Percentiles rank a stretch among this genome's conserved stretches.
Evolutionary conservation across 148 eudicot species (phyloP).

Genomic region (Oxyria digyna): DNA sequence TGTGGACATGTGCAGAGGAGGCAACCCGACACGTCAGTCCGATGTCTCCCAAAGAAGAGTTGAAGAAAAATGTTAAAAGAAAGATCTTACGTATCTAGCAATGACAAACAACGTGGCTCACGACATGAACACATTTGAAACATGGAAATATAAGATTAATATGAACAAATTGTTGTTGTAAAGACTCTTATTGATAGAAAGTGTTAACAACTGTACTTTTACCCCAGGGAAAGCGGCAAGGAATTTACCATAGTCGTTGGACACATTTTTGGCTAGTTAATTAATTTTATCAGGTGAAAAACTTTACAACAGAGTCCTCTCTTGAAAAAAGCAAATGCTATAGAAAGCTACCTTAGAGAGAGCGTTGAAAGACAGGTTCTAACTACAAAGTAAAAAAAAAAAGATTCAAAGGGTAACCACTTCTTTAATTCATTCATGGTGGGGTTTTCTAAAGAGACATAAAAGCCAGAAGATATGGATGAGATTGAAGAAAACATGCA

Average conservation of each 20-base stretch:
- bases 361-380: conserved; percentile 8
- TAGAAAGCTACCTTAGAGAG: conserved; percentile 5
- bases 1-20: too few relatives aligned
- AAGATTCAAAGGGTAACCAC: conserved; percentile 12
- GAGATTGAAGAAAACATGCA: conserved; percentile 18
- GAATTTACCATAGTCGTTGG: conserved; percentile 3
- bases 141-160: too few relatives aligned
- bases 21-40: too few relatives aligned
- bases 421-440: conserved; percentile 14
- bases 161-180: too few relatives aligned
- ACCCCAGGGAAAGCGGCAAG: too few relatives aligned
- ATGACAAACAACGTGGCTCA: too few relatives aligned
- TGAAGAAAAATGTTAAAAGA: too few relatives aligned
- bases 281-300: not conserved
- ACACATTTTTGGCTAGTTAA: conserved; percentile 1
- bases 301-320: not conserved
- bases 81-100: too few relatives aligned
- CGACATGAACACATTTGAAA: too few relatives aligned
- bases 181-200: too few relatives aligned
- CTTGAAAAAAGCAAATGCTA: conserved; percentile 5
- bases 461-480: conserved; percentile 15
- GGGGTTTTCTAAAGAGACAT: conserved; percentile 20
- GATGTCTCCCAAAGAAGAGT: too few relatives aligned
- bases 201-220: too few relatives aligned
- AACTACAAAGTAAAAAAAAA: not conserved